Evolutionary conservation across 495 filamentous ascomycete genomes (phyloP).

Genomic region (Lineolata rhizophorae): DNA sequence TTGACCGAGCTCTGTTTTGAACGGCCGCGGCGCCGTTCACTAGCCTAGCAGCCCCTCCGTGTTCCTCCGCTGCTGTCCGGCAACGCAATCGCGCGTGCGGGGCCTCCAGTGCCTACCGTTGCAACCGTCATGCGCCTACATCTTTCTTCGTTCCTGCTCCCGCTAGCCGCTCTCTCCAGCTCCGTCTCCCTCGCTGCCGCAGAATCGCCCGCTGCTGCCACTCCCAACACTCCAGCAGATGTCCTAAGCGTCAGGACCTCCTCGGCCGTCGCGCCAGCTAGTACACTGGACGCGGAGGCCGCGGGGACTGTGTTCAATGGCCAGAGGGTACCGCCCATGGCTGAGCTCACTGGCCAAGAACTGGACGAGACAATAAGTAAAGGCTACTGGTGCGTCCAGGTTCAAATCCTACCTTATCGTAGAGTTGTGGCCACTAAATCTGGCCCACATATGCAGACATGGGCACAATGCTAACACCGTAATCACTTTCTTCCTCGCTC

Average conservation of each 20-base stretch:
- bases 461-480: too few species aligned
- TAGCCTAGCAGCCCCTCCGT: too few species aligned
- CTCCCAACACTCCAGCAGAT: background rate
- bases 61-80: too few species aligned
- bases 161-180: background rate
- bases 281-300: constrained; percentile 4
- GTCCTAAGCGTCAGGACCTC: background rate
- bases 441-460: too few species aligned
- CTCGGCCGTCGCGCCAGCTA: constrained; percentile 1
- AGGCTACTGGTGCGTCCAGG: constrained; percentile 34
- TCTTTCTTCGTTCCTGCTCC: too few species aligned
- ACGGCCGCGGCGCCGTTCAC: too few species aligned
- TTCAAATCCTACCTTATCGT: constrained; percentile 9
- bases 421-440: too few species aligned
- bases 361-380: constrained; percentile 35
- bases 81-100: too few species aligned
- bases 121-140: too few species aligned
- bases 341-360: constrained; percentile 32
- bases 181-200: background rate
- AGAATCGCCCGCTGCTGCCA: background rate
- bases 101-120: too few species aligned
- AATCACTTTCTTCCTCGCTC: constrained; percentile 5
- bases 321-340: constrained; percentile 51
- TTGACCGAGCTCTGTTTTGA: too few species aligned
- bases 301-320: constrained; percentile 53